A percentile compares a stretch with the other conserved stretches of the same genome.
Evolutionary conservation across 352 stramenopile genomes (phyloP).

Genomic region (Pythium rhizo-oryzae): DNA sequence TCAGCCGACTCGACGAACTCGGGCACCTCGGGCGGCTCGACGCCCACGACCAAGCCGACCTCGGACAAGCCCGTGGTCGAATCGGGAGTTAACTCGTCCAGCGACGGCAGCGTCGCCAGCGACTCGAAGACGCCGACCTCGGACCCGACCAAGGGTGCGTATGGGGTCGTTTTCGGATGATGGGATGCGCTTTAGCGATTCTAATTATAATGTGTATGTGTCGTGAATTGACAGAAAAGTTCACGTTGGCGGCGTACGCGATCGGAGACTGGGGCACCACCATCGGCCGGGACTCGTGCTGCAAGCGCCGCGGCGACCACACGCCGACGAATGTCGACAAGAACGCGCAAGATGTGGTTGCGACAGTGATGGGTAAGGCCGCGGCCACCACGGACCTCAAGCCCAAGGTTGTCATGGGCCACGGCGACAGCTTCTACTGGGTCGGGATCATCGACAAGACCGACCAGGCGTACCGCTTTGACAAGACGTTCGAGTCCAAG

Average conservation of each 20-base stretch:
- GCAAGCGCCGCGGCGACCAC: constrained; percentile 53
- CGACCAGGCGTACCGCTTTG: constrained; percentile 70
- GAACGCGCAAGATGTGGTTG: constrained; percentile 73
- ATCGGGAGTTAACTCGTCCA: constrained; percentile 23
- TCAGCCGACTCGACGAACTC: not conserved
- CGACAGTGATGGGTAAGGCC: constrained; percentile 52
- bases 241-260: constrained; percentile 56
- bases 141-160: constrained; percentile 48
- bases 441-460: constrained; percentile 55
- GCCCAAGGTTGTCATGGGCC: constrained; percentile 62
- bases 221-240: constrained; percentile 40
- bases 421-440: constrained; percentile 88
- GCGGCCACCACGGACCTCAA: constrained; percentile 35
- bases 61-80: not conserved
- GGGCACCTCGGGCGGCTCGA: constrained; percentile 3
- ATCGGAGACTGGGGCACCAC: constrained; percentile 83
- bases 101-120: constrained; percentile 24
- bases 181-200: too few relatives aligned
- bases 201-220: not conserved
- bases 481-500: constrained; percentile 82
- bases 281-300: constrained; percentile 68
- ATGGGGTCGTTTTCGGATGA: too few relatives aligned
- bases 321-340: constrained; percentile 57
- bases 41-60: not conserved
- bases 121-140: constrained; percentile 38